A percentile compares a stretch with the other conserved stretches of the same genome.
Conservation (phyloP, 2,329 filamentous ascomycete species). For the Colletotrichum falcatum region DNA sequence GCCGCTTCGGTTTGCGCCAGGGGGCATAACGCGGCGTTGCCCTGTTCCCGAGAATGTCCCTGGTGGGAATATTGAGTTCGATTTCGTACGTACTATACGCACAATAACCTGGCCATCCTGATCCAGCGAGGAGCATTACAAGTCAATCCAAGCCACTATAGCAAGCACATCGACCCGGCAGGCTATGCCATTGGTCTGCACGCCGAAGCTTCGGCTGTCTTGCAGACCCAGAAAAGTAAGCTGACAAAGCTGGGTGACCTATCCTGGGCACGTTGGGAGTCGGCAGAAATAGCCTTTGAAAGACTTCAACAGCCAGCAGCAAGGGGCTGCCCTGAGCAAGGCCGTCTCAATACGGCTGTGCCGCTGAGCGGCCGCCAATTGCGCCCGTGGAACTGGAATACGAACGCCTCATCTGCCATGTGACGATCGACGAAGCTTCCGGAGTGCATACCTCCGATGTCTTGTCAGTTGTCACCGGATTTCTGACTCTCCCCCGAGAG, state of each 20-base stretch:
- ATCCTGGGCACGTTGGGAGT: neutral
- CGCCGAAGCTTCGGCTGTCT: neutral
- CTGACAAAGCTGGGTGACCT: neutral
- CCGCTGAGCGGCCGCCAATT: neutral
- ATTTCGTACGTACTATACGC: neutral
- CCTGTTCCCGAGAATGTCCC: neutral
- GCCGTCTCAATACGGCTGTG: neutral
- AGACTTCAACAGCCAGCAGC: neutral
- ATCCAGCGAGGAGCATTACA: too few species aligned
- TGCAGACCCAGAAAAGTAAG: too few species aligned
- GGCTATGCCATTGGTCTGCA: neutral
- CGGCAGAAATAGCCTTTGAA: too few species aligned
- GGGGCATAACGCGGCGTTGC: neutral
- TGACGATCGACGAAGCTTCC: neutral
- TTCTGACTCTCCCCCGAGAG: too few species aligned
- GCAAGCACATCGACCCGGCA: neutral
- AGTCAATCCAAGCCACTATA: neutral
- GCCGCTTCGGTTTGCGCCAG: neutral
- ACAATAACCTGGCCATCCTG: neutral
- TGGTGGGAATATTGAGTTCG: neutral
- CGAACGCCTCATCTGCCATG: neutral
- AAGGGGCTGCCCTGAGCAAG: neutral
- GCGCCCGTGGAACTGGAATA: neutral
- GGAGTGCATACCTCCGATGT: neutral
- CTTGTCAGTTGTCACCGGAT: neutral